Base-by-base conservation (phyloP, 2,329 filamentous ascomycete species). In the Fusarium tricinctum region DNA sequence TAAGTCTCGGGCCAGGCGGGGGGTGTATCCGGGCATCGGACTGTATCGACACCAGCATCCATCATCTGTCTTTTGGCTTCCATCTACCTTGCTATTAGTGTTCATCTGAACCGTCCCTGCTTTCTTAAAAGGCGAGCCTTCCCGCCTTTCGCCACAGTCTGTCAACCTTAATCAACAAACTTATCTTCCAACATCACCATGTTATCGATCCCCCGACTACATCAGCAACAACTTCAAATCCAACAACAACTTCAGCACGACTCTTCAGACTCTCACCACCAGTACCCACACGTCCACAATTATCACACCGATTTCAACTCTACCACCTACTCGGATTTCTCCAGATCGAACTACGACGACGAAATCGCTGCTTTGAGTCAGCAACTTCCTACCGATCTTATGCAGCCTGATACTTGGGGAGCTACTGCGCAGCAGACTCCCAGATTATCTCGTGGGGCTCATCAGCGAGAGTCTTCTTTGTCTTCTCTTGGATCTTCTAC, bases 391-490 rank as follows among this genome's bases (percentile, higher is more conserved):
- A 50, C 70, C 52, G 73, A 76, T 49, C 73, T 78, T 33, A 82
- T 82, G 82, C 80, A 81, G 70, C 75, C 81, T 26, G 82, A 84
- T 58, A 51, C 77, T 15, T 84, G 81, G 81, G 75, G 78, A 55
- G 65, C 73, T 22, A 66, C 76, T 55, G 74, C 75, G 60, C 81
- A 81, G 62, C 75, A 79, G 63, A 79, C 78, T 38, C 76, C 79
- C 22, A 80, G 79, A 72, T 65, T 78, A 39, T 76, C 77, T 57
- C 79, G 81, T 17, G 75, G 81, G 38, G 72, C 81, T 26, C 88
- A 90, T 71, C 82, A 89, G 45, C 84, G 88, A 69, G 87, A 89
- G 67, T 86, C 87, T 3, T 89, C 87, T 8, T 78, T 88, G 38
- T 89, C 88, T 0, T 89, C 88, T 0, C 72, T 89, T 40, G 86